Evolutionary conservation across 257 asterid genomes (phyloP), one percentile per base, ranked within the genome.

Genomic region (Solanum commersonii): DNA sequence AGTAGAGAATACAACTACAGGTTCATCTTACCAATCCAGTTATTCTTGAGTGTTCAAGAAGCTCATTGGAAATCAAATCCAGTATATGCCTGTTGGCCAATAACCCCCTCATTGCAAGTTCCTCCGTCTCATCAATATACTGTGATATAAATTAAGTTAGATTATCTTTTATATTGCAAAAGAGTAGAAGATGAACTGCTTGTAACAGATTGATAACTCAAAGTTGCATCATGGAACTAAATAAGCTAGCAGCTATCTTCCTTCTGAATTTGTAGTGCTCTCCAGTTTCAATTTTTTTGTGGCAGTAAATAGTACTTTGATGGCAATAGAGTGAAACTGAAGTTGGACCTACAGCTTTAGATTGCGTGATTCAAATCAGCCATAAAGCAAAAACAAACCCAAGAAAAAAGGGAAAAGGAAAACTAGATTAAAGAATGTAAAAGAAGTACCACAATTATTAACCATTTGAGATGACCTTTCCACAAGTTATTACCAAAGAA

Each of bases 81-180:
- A 95, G 90, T 88, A 96, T 92, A 84, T 93, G 97, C n/a, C 91
- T 92, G 95, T 97, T 97, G 88, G 93, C 96, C 92, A 84, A 91
- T 89, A 95, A 91, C 84, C 98, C 99, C 92, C 92, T 94, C 97
- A 95, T 94, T 81, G 99, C 99, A 90, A 96, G 94, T 91, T 94
- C 98, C 92, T 97, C 99, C 2, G 99, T 93, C 96, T 97, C 99
- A 74, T 93, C 94, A 83, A 97, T 96, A 93, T 94, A 96, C 99
- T 96, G 95, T 83, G 83, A 89, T 77, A 79, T 89, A 27, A 72
- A 72, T 72, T 40, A 38, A 77, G 73, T 83, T 29, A 86, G 23
- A 65, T 87, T 63, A 34, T 79, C 22, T 5, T 20, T 81, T 44
- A 23, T 22, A 65, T 40, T 84, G 42, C 37, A 9, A 27, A 60